phyloP scores from a whole-genome alignment of 2,329 filamentous ascomycete species.

The Elsinoe australis region DNA sequence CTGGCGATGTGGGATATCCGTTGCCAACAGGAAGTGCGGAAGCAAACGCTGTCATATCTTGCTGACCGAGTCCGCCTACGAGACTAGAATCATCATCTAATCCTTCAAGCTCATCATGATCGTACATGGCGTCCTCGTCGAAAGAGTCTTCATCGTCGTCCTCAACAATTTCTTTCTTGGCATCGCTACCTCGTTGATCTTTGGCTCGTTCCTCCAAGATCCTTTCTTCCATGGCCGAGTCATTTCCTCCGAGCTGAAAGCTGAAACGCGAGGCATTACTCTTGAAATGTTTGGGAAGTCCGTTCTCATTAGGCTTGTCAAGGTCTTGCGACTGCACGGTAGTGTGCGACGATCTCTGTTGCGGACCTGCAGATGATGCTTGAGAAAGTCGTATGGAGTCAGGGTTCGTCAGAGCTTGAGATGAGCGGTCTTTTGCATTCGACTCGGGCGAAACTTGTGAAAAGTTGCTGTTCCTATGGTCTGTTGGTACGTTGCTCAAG shows the following conservation, averaged over 20 bases:
- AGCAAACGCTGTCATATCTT: slow-evolving; percentile 7
- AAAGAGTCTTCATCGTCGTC: slow-evolving; percentile 32
- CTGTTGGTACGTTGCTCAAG: slow-evolving; percentile 7
- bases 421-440: slow-evolving; percentile 1
- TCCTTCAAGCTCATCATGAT: slow-evolving; percentile 40
- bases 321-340: background rate
- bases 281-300: slow-evolving; percentile 37
- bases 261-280: slow-evolving; percentile 74
- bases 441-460: slow-evolving; percentile 17
- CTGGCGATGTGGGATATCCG: background rate
- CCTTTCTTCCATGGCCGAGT: slow-evolving; percentile 56
- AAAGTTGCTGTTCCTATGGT: slow-evolving; percentile 10
- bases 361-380: background rate
- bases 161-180: slow-evolving; percentile 15
- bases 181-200: slow-evolving; percentile 41
- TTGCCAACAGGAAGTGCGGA: slow-evolving; percentile 1
- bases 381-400: slow-evolving; percentile 2
- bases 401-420: slow-evolving; percentile 3
- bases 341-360: slow-evolving; percentile 1
- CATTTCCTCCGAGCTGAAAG: slow-evolving; percentile 69
- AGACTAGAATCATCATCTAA: slow-evolving; percentile 20
- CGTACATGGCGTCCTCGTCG: slow-evolving; percentile 37
- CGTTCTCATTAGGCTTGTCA: background rate
- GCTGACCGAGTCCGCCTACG: slow-evolving; percentile 21
- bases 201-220: slow-evolving; percentile 65